Evolutionary conservation across 116 monocot species (phyloP).

Genomic region (Trichopus zeylanicus): DNA sequence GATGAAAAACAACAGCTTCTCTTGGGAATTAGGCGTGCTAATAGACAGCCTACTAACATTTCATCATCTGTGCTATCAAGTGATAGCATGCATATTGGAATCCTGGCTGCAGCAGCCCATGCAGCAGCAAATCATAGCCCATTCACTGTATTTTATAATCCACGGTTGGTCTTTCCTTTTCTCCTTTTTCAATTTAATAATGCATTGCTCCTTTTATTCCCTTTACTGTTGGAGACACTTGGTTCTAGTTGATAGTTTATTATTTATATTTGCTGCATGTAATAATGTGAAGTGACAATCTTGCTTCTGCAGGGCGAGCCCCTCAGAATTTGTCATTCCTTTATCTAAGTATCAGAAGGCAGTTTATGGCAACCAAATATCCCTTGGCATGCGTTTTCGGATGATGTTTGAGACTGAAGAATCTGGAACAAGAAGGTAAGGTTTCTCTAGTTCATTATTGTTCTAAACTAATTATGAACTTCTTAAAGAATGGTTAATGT

Average conservation of each 20-base stretch:
- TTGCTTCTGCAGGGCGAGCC: slow-evolving; percentile 57
- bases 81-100: slow-evolving; percentile 86
- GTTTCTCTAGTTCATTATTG: background rate
- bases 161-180: slow-evolving; percentile 27
- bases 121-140: slow-evolving; percentile 72
- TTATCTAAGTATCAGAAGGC: slow-evolving; percentile 71
- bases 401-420: slow-evolving; percentile 92
- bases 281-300: background rate
- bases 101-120: slow-evolving; percentile 83
- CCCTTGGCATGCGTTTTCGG: slow-evolving; percentile 79
- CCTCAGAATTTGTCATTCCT: slow-evolving; percentile 82
- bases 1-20: slow-evolving; percentile 80
- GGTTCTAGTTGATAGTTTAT: background rate
- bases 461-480: too few species aligned
- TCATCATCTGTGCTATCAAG: slow-evolving; percentile 78
- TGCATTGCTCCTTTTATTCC: background rate
- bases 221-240: background rate
- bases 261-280: background rate
- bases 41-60: slow-evolving; percentile 66
- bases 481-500: too few species aligned
- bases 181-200: background rate
- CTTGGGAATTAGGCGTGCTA: slow-evolving; percentile 74
- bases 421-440: slow-evolving; percentile 74
- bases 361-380: slow-evolving; percentile 58
- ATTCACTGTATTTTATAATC: slow-evolving; percentile 83